Percentiles rank a stretch among this genome's conserved stretches.
Evolutionary conservation across 1,284 basidiomycete species (phyloP).

Genomic region (Heterobasidion annosum): DNA sequence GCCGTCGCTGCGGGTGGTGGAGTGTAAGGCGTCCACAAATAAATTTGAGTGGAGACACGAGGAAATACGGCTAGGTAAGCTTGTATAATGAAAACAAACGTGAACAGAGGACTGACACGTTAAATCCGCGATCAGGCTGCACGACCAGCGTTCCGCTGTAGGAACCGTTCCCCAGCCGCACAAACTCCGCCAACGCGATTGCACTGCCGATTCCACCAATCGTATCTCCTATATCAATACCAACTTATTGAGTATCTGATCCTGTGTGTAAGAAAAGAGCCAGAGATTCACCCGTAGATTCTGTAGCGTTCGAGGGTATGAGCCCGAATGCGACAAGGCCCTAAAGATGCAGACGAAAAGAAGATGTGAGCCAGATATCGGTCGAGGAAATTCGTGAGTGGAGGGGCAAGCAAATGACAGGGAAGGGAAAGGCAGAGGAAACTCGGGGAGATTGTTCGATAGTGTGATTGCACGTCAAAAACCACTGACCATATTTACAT

Average conservation of each 20-base stretch:
- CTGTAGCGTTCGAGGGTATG: constrained; percentile 26
- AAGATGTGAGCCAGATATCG: not conserved
- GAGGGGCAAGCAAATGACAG: too few relatives aligned
- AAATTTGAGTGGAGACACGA: not conserved
- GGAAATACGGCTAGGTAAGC: not conserved
- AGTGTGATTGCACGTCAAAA: not conserved
- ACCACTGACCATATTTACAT: constrained; percentile 19
- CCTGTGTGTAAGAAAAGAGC: not conserved
- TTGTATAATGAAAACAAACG: not conserved
- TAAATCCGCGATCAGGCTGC: constrained; percentile 41
- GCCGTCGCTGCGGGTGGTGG: constrained; percentile 22
- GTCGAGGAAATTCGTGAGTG: not conserved
- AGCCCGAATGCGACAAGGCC: constrained; percentile 28
- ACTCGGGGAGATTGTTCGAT: not conserved
- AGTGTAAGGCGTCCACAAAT: too few relatives aligned
- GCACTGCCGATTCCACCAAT: constrained; percentile 28
- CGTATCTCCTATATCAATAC: constrained; percentile 20
- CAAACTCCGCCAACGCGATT: constrained; percentile 24
- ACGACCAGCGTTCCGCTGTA: constrained; percentile 33
- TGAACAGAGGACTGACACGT: constrained; percentile 20
- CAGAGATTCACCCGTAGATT: constrained; percentile 20
- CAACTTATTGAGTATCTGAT: not conserved
- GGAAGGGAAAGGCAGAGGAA: not conserved
- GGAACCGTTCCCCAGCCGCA: constrained; percentile 16
- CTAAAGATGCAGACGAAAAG: constrained; percentile 12